Evolutionary conservation across 202 grass and related monocot species (phyloP).

Genomic region (Eragrostis tef): DNA sequence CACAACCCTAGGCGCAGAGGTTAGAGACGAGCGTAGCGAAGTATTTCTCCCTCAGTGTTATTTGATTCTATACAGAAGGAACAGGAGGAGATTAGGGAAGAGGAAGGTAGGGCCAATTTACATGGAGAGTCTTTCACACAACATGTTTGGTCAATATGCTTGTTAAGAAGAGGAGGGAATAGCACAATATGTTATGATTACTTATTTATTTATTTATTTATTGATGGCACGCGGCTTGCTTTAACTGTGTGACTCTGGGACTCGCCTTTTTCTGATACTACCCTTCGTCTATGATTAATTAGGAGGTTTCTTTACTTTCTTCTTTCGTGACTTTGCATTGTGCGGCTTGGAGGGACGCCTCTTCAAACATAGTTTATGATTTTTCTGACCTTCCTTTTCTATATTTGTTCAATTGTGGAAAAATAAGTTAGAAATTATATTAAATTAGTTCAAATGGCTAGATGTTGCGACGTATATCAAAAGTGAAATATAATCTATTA

Average conservation of each 20-base stretch:
- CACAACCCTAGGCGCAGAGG: too few species aligned
- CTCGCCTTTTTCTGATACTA: not conserved
- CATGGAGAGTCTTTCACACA: too few species aligned
- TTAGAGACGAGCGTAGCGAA: too few species aligned
- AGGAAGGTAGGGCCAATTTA: too few species aligned
- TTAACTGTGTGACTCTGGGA: not conserved
- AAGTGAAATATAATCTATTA: too few species aligned
- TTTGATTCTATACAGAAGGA: too few species aligned
- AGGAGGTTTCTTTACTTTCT: not conserved
- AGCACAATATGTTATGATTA: slow-evolving; percentile 26
- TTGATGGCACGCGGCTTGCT: not conserved
- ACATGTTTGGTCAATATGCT: too few species aligned
- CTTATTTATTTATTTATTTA: not conserved
- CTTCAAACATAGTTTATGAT: not conserved
- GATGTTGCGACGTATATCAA: too few species aligned
- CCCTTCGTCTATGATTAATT: not conserved
- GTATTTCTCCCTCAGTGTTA: too few species aligned
- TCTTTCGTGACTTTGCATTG: not conserved
- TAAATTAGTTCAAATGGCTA: too few species aligned
- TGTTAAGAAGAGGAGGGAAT: not conserved
- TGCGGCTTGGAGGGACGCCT: not conserved
- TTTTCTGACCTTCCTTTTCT: not conserved
- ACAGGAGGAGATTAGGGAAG: too few species aligned
- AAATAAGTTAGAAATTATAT: too few species aligned
- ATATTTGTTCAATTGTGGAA: not conserved